Base-by-base conservation (phyloP, 257 asterid genomes). In the Lithospermum erythrorhizon region DNA sequence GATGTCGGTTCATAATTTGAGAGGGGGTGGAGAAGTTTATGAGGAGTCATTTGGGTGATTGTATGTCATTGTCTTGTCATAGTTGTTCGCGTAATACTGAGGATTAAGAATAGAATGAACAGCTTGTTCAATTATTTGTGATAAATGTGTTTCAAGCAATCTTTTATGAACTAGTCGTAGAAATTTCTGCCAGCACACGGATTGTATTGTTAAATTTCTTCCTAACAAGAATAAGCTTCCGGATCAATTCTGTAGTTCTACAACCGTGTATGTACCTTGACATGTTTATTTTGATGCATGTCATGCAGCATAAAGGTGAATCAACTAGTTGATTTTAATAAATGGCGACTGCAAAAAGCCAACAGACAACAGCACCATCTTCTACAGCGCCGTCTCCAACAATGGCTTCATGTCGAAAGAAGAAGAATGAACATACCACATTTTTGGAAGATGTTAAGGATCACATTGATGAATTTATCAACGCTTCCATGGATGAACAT, bases 401-500 rank as follows among this genome's bases (percentile, higher is more conserved):
- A n/a, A 65, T 70, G 77, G 55, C 77, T 65, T 90, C 95, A 32
- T 87, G 98, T 73, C 74, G 94, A 59, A 90, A 73, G 81, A 90
- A 85, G 78, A 90, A 87, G 74, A 80, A 21, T 23, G 95, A 90
- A 41, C 70, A 72, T 19, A 90, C 84, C 2, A 73, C 84, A 14
- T 87, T 87, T 70, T 53, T 90, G 21, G 91, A 90, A 75, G 98
- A 85, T 47, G 76, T 87, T 65, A 87, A 48, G 73, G 98, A 81
- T 67, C 98, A 87, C 65, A 85, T 87, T 24, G 96, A 87, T 25
- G 96, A 87, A 72, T 87, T 90, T 67, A 72, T 90, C 58, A 67
- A 82, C 67, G 96, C 96, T 59, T 90, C 98, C 5, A 75, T 85
- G 98, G 95, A 90, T 9, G 98, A 87, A 70, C 98, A 90, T 79